Base-by-base conservation (phyloP, 2,329 filamentous ascomycete genomes). In the Drechmeria coniospora region DNA sequence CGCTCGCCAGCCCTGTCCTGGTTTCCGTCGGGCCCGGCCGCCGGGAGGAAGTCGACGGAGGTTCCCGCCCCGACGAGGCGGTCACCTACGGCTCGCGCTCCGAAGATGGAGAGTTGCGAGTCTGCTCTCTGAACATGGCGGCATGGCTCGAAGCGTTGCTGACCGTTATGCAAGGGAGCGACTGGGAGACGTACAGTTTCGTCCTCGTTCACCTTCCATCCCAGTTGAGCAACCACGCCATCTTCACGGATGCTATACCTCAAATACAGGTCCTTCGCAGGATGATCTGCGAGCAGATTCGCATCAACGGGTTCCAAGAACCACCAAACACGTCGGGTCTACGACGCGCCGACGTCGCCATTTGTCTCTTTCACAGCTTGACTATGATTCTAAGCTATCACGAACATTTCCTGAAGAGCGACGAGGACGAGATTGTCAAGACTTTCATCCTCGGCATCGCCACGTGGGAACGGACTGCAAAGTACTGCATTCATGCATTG, bases 131-230 rank as follows among this genome's bases (percentile, higher is more conserved):
- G 29, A 65, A 72, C 29, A 63, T 78, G 25, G 62, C 65, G 10
- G 52, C 64, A 22, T 93, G 83, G 79, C 62, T 92, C n/a, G 79
- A 86, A 36, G 65, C 74, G 8, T 62, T 92, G 21, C 68, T 82
- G 15, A 63, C 64, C n/a, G 57, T 90, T n/a, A 56, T 92, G 23
- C 66, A 74, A 30, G 79, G 77, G 22, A 69, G 72, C 26, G 77
- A 90, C 35, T 95, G 87, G 86, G 84, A 95, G 47, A 61, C 92
- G 2, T 93, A 92, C 59, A 87, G 82, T 51, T 94, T 87, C 46
- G 68, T 87, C 12, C 61, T 98, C 17, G 79, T 83, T 5, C 81
- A 93, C 49, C 59, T 94, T 8, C 80, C 83, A 1, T 78, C 81
- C 16, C 87, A 95, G 43, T 63, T 98, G 14, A 80, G 77, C 49